Percentiles rank a stretch among this genome's conserved stretches.
phyloP scores from a whole-genome alignment of 1,284 basidiomycete genomes.

The Tilletia walkeri region DNA sequence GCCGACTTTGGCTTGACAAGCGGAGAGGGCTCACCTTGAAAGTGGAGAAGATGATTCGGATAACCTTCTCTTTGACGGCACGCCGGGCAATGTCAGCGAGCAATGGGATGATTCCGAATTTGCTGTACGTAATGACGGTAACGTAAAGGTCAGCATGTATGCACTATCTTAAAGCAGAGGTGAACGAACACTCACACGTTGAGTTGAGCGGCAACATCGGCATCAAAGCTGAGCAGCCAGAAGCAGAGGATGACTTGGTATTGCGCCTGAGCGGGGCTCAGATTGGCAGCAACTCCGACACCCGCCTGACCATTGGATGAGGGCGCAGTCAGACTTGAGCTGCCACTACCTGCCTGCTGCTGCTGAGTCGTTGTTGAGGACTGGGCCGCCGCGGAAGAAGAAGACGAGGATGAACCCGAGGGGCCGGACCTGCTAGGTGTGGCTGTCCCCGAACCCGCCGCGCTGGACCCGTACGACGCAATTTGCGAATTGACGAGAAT shows the following conservation, averaged over 20 bases:
- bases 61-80: constrained; percentile 96
- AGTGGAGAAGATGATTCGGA: constrained; percentile 88
- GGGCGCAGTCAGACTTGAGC: not conserved
- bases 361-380: not conserved
- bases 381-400: not conserved
- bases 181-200: constrained; percentile 64
- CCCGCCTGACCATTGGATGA: not conserved
- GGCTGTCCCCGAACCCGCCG: constrained; percentile 31
- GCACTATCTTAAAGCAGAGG: not conserved
- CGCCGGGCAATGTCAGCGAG: constrained; percentile 80
- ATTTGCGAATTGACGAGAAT: constrained; percentile 35
- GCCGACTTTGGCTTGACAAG: not conserved
- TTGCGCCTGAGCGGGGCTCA: constrained; percentile 77
- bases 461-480: constrained; percentile 25
- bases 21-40: constrained; percentile 66
- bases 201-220: constrained; percentile 76
- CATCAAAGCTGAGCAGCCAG: constrained; percentile 90
- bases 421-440: constrained; percentile 21
- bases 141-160: not conserved
- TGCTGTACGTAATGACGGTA: constrained; percentile 59
- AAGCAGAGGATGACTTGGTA: constrained; percentile 89
- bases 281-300: constrained; percentile 14
- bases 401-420: no score
- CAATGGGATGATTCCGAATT: constrained; percentile 83
- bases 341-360: not conserved